A percentile compares a stretch with the other conserved stretches of the same genome.
Evolutionary conservation across 495 filamentous ascomycete species (phyloP).

Genomic region (Podospora anserina): DNA sequence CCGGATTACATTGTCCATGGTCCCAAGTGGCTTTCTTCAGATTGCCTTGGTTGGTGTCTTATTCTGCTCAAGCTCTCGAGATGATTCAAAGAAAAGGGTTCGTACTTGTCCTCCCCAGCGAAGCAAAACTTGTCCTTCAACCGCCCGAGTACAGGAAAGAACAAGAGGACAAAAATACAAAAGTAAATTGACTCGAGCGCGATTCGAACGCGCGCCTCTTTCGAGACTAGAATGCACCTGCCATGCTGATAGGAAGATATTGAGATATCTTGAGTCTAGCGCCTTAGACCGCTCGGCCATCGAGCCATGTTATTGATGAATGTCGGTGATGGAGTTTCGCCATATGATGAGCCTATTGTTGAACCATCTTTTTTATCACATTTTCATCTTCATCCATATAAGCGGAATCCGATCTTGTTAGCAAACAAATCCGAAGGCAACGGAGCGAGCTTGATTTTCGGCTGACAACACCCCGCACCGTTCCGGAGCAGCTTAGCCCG

Average conservation of each 20-base stretch:
- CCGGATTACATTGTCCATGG: neutral
- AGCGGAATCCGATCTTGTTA: neutral
- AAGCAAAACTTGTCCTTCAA: too few relatives aligned
- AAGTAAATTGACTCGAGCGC: conserved; percentile 28
- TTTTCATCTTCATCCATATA: neutral
- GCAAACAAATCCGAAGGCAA: neutral
- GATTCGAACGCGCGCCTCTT: conserved; percentile 40
- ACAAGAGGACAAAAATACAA: neutral
- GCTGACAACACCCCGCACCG: neutral
- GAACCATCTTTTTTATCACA: neutral
- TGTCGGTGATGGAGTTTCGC: neutral
- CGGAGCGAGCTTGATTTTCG: neutral
- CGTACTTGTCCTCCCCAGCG: too few relatives aligned
- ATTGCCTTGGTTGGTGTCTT: too few relatives aligned
- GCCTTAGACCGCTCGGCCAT: conserved; percentile 38
- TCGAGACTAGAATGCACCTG: conserved; percentile 32
- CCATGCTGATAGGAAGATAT: conserved; percentile 16
- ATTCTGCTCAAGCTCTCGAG: neutral
- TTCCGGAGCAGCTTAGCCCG: neutral
- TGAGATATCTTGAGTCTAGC: conserved; percentile 31
- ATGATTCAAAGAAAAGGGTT: neutral
- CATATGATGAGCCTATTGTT: neutral
- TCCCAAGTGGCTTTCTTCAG: neutral
- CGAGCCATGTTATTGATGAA: conserved; percentile 20
- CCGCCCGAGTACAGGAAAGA: too few relatives aligned